These are phyloP conservation scores for Agapanthus africanus DNA, from an alignment of 106 monocot genomes.

Conservation along the genomic window DNA sequence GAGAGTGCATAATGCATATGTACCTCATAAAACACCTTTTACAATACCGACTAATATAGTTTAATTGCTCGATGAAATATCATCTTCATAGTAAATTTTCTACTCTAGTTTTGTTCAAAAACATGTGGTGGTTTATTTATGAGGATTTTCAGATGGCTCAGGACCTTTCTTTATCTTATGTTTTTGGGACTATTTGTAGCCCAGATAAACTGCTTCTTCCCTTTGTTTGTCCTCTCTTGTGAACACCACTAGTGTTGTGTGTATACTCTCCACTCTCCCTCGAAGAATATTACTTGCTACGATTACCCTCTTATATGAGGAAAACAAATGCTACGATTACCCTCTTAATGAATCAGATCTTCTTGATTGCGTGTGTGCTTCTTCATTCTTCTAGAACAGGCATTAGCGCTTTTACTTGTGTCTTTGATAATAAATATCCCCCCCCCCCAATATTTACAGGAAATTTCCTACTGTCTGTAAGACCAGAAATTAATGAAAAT, in stretches of 20 bases:
- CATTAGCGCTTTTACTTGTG: neutral
- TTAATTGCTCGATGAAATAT: neutral
- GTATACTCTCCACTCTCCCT: neutral
- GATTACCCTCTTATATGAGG: neutral
- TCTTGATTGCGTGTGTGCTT: neutral
- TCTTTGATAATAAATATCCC: neutral
- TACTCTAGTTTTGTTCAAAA: neutral
- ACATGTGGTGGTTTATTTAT: neutral
- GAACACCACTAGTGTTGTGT: no score
- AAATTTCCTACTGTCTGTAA: slow-evolving; percentile 73
- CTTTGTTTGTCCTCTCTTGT: no score
- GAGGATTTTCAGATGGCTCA: neutral
- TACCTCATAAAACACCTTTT: no score
- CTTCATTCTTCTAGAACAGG: neutral
- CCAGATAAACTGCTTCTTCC: no score
- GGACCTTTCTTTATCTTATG: neutral
- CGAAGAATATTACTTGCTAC: neutral
- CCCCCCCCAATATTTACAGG: slow-evolving; percentile 32
- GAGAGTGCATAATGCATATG: no score
- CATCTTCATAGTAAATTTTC: neutral
- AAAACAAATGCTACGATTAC: neutral
- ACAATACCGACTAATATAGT: no score
- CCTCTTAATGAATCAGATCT: neutral
- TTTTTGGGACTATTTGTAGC: neutral
- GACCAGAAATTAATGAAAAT: slow-evolving; percentile 43